Conservation (phyloP, 345 rosid species). For the Pugionium cornutum region DNA sequence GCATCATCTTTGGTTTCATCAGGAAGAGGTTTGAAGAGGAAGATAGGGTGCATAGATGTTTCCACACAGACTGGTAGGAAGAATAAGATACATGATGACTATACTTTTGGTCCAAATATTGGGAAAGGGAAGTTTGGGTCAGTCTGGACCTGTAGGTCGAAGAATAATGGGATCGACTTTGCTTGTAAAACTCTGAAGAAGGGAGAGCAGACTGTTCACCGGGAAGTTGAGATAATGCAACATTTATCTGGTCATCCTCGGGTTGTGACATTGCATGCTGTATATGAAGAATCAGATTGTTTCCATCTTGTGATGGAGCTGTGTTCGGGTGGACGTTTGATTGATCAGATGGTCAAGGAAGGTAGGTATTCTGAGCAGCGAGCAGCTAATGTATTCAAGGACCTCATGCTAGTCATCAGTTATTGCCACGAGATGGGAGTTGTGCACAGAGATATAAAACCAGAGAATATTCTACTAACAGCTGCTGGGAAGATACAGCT, state of each 20-base stretch:
- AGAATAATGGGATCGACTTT: slow-evolving; percentile 55
- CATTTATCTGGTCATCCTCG: slow-evolving; percentile 91
- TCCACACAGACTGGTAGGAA: slow-evolving; percentile 76
- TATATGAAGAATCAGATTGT: slow-evolving; percentile 73
- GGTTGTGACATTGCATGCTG: slow-evolving; percentile 81
- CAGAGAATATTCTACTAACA: slow-evolving; percentile 81
- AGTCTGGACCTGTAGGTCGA: slow-evolving; percentile 69
- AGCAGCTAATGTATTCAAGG: slow-evolving; percentile 81
- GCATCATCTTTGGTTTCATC: slow-evolving; percentile 70
- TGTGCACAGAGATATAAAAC: slow-evolving; percentile 97
- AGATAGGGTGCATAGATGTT: slow-evolving; percentile 89
- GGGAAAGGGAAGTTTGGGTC: slow-evolving; percentile 91
- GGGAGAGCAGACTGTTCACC: slow-evolving; percentile 88
- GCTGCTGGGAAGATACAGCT: slow-evolving; percentile 76
- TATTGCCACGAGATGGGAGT: slow-evolving; percentile 96
- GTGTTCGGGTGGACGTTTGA: slow-evolving; percentile 85
- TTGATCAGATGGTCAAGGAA: slow-evolving; percentile 72
- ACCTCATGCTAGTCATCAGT: slow-evolving; percentile 73
- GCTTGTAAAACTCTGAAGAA: slow-evolving; percentile 81
- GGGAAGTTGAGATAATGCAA: slow-evolving; percentile 97
- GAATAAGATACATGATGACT: slow-evolving; percentile 78
- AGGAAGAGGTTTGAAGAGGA: slow-evolving; percentile 91
- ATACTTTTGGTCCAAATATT: slow-evolving; percentile 54
- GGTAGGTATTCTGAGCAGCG: slow-evolving; percentile 69
- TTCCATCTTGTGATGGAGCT: slow-evolving; percentile 94